Evolutionary conservation across 257 asterid species (phyloP).

Genomic region (Cinchona pubescens): DNA sequence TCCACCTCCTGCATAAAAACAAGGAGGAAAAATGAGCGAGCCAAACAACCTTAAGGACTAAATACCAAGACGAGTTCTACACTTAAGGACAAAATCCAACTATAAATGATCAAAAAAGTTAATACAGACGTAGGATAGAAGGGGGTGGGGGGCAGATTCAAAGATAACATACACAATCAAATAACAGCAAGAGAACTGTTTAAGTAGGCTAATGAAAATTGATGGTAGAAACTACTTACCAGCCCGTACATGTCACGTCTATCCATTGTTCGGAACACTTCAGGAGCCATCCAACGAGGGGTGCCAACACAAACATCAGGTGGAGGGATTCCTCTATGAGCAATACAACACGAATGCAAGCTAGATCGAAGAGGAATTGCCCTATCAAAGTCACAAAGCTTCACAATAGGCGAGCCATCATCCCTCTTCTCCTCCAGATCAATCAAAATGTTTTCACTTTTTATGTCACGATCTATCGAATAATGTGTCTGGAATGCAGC

Average conservation of each 20-base stretch:
- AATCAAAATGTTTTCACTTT: constrained; percentile 76
- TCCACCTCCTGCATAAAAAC: constrained; percentile 61
- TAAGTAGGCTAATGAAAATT: neutral
- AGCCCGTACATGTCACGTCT: constrained; percentile 41
- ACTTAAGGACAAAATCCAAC: neutral
- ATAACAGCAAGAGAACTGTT: neutral
- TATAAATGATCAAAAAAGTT: neutral
- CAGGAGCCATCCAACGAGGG: constrained; percentile 99
- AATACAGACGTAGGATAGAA: neutral
- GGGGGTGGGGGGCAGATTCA: neutral
- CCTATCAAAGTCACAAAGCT: constrained; percentile 87
- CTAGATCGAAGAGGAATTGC: constrained; percentile 77
- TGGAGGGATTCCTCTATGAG: constrained; percentile 78
- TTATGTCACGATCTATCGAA: constrained; percentile 95
- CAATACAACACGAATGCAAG: constrained; percentile 84
- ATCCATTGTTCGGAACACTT: constrained; percentile 47
- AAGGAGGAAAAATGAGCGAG: constrained; percentile 18
- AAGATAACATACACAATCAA: neutral
- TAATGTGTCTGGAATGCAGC: constrained; percentile 67
- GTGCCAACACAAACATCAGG: constrained; percentile 93
- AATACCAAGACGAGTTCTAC: neutral
- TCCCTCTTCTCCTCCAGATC: constrained; percentile 62
- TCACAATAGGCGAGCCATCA: constrained; percentile 78
- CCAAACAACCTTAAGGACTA: neutral
- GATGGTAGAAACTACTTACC: constrained; percentile 30